These are phyloP conservation scores for Daldinia concentrica DNA, from an alignment of 495 filamentous ascomycete genomes.

Conservation along the genomic window DNA sequence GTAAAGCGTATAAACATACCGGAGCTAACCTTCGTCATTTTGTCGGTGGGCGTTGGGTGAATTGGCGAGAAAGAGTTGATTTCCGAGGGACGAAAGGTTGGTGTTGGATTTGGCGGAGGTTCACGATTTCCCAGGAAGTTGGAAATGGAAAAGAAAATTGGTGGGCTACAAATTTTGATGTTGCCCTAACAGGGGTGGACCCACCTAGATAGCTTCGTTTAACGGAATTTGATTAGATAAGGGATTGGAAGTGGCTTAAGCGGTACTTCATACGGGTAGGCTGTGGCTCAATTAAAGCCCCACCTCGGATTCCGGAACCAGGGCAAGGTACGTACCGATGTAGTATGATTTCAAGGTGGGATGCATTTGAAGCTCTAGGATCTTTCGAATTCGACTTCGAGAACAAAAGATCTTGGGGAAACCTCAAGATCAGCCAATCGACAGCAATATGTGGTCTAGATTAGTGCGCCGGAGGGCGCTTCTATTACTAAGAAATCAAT, in stretches of 20 bases:
- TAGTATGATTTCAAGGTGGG: slow-evolving; percentile 35
- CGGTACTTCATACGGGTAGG: background rate
- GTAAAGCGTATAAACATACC: slow-evolving; percentile 47
- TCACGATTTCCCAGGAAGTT: slow-evolving; percentile 27
- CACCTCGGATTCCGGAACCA: background rate
- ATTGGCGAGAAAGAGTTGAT: slow-evolving; percentile 16
- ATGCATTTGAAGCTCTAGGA: slow-evolving; percentile 28
- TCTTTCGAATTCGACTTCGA: slow-evolving; percentile 6
- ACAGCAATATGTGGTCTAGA: slow-evolving; percentile 51
- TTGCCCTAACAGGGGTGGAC: slow-evolving; percentile 37
- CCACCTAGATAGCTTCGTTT: slow-evolving; percentile 11
- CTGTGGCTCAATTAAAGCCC: background rate
- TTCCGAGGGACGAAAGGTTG: slow-evolving; percentile 10
- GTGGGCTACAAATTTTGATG: slow-evolving; percentile 37
- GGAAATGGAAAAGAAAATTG: slow-evolving; percentile 19
- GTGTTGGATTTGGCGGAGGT: slow-evolving; percentile 13
- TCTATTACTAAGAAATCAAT: slow-evolving; percentile 30
- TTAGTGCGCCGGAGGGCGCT: slow-evolving; percentile 48
- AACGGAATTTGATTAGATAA: slow-evolving; percentile 23
- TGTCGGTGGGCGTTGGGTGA: slow-evolving; percentile 49
- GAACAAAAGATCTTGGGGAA: slow-evolving; percentile 21
- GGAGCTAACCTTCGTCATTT: slow-evolving; percentile 68
- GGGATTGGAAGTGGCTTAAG: slow-evolving; percentile 17
- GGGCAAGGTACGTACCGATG: slow-evolving; percentile 20
- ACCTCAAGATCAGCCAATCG: slow-evolving; percentile 17